Percentiles rank a stretch among this genome's conserved stretches.
Evolutionary conservation across 768 basidiomycete genomes (phyloP).

Genomic region (Lactarius pseudohatsudake): DNA sequence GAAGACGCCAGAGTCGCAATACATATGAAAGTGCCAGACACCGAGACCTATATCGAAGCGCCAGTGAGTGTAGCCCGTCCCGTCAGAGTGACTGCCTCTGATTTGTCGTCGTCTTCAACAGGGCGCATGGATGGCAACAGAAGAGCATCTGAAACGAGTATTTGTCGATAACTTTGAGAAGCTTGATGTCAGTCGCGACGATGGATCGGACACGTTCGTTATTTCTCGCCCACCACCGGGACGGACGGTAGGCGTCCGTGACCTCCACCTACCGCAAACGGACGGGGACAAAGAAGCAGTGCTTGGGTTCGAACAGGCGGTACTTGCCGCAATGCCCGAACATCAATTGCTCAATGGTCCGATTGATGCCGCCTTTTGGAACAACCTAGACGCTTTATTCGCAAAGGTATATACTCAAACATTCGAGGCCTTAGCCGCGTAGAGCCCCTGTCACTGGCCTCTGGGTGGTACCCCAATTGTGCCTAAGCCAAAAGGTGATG

Average conservation of each 20-base stretch:
- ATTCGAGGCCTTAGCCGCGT: not conserved
- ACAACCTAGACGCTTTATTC: not conserved
- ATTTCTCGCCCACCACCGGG: conserved; percentile 1
- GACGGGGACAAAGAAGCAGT: not conserved
- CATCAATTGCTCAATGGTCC: not conserved
- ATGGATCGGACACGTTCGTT: not conserved
- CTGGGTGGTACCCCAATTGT: no score
- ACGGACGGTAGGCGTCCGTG: not conserved
- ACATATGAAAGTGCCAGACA: not conserved
- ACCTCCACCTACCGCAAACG: not conserved
- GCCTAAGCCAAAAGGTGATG: no score
- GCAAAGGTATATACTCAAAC: not conserved
- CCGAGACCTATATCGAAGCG: not conserved
- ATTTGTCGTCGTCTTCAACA: not conserved
- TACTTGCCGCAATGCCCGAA: not conserved
- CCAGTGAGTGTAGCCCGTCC: not conserved
- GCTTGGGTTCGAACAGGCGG: conserved; percentile 2
- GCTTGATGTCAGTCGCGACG: conserved; percentile 5
- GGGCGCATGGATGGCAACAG: conserved; percentile 2
- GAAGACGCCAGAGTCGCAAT: not conserved
- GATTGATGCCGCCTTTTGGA: not conserved
- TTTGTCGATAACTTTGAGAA: conserved; percentile 7
- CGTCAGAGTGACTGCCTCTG: not conserved
- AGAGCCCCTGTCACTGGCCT: not conserved
- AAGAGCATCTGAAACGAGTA: not conserved